phyloP scores from a whole-genome alignment of 192 early-diverging fungal genomes.

The Backusella tuberculispora region DNA sequence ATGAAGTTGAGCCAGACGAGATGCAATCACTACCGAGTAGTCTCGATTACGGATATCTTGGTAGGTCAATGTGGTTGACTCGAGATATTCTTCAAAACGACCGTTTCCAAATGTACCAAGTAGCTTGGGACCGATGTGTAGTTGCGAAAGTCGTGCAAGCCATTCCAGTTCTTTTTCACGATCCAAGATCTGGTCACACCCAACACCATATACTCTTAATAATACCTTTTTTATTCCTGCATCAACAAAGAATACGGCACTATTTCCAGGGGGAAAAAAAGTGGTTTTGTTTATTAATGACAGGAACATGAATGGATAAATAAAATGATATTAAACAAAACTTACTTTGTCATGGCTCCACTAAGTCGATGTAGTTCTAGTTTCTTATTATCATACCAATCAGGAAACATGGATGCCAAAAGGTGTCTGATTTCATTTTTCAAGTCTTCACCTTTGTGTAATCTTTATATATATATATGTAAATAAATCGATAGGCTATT shows the following conservation, averaged over 20 bases:
- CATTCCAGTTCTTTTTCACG: conserved; percentile 81
- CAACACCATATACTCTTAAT: conserved; percentile 81
- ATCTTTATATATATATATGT: neutral
- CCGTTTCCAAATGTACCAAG: conserved; percentile 82
- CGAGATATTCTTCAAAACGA: conserved; percentile 81
- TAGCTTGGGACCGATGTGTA: conserved; percentile 75
- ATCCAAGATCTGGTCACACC: conserved; percentile 75
- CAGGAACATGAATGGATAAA: no score
- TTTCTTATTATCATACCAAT: conserved; percentile 29
- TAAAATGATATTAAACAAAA: conserved; percentile 8
- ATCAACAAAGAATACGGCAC: conserved; percentile 36
- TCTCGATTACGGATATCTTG: conserved; percentile 67
- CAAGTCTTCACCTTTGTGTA: conserved; percentile 36
- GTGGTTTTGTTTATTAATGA: neutral
- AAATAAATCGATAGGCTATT: neutral
- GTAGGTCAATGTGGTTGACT: conserved; percentile 70
- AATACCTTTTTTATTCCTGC: conserved; percentile 36
- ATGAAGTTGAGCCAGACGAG: conserved; percentile 71
- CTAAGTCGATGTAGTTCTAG: conserved; percentile 54
- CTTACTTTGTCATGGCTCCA: conserved; percentile 69
- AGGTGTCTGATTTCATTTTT: conserved; percentile 8
- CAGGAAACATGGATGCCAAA: conserved; percentile 31
- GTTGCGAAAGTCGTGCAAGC: conserved; percentile 66
- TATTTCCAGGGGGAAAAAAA: neutral
- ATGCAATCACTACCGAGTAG: conserved; percentile 72